Evolutionary conservation across 768 basidiomycete species (phyloP).

Genomic region (Calocybe gangraenosa): DNA sequence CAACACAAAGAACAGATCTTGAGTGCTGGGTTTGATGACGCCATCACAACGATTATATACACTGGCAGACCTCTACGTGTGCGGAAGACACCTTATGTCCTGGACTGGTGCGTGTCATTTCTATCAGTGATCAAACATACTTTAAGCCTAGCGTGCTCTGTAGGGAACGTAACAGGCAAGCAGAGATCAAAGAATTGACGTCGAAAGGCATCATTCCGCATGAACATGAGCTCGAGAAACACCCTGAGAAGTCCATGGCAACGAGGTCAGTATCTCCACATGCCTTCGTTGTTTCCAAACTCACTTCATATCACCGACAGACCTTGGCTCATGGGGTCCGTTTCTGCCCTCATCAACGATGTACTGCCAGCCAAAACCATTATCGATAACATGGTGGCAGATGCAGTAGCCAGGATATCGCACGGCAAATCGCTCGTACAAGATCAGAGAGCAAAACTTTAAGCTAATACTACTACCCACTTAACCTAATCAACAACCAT

Average conservation of each 20-base stretch:
- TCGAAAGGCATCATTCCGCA: slow-evolving; percentile 80
- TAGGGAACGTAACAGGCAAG: slow-evolving; percentile 75
- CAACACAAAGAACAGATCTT: slow-evolving; percentile 79
- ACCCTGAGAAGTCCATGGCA: slow-evolving; percentile 74
- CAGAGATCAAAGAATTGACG: slow-evolving; percentile 80
- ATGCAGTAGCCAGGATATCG: slow-evolving; percentile 33
- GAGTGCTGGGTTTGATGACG: slow-evolving; percentile 72
- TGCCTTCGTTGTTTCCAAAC: neutral
- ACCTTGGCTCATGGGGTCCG: slow-evolving; percentile 82
- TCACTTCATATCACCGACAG: slow-evolving; percentile 8
- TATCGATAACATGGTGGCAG: slow-evolving; percentile 67
- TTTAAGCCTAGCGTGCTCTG: no score
- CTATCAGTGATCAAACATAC: no score
- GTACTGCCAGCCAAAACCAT: slow-evolving; percentile 81
- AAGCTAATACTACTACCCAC: no score
- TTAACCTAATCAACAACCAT: no score
- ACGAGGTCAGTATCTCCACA: slow-evolving; percentile 29
- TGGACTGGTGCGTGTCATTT: slow-evolving; percentile 62
- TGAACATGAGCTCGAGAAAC: slow-evolving; percentile 65
- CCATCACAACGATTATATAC: slow-evolving; percentile 81
- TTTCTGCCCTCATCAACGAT: slow-evolving; percentile 70
- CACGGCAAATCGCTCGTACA: slow-evolving; percentile 32
- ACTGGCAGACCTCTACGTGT: slow-evolving; percentile 89
- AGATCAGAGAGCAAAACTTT: slow-evolving; percentile 45
- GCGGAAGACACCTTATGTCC: slow-evolving; percentile 77